phyloP scores from a whole-genome alignment of 2,329 filamentous ascomycete genomes.

The Alternaria triticina region DNA sequence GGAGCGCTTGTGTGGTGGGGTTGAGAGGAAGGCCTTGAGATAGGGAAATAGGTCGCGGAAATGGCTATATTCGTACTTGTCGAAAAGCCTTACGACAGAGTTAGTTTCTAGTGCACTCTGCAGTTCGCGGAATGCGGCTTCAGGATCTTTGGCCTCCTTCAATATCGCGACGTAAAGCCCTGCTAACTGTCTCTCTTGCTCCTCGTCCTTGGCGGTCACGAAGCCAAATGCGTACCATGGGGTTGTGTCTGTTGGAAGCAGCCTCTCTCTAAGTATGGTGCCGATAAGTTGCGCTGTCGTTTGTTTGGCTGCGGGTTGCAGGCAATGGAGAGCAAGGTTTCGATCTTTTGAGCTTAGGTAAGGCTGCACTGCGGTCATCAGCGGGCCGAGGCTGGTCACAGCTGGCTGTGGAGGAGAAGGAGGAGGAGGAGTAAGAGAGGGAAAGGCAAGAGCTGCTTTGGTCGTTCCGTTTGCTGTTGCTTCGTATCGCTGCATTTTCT shows the following conservation, averaged over 20 bases:
- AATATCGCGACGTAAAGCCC: conserved; percentile 19
- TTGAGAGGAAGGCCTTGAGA: conserved; percentile 19
- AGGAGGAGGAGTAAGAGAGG: neutral
- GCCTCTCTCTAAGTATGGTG: neutral
- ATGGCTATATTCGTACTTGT: neutral
- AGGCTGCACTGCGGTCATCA: neutral
- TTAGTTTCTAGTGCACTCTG: conserved; percentile 10
- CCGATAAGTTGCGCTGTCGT: neutral
- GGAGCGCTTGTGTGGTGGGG: neutral
- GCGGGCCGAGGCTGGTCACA: neutral
- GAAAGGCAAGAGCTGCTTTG: fast-evolving
- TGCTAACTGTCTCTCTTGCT: conserved; percentile 8
- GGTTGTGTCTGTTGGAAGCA: neutral
- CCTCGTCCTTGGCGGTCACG: neutral
- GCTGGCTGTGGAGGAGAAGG: neutral
- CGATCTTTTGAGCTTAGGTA: conserved; percentile 6
- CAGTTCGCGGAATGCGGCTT: conserved; percentile 12
- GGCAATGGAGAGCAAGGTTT: neutral
- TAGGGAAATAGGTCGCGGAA: conserved; percentile 6
- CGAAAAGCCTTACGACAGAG: conserved; percentile 11
- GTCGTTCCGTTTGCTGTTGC: too few relatives aligned
- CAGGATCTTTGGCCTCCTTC: neutral
- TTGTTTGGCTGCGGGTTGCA: conserved; percentile 12
- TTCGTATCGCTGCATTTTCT: too few relatives aligned
- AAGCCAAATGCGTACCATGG: conserved; percentile 30